Evolutionary conservation across 108 stramenopile species (phyloP).

Genomic region (Hondaea fermentalgiana): DNA sequence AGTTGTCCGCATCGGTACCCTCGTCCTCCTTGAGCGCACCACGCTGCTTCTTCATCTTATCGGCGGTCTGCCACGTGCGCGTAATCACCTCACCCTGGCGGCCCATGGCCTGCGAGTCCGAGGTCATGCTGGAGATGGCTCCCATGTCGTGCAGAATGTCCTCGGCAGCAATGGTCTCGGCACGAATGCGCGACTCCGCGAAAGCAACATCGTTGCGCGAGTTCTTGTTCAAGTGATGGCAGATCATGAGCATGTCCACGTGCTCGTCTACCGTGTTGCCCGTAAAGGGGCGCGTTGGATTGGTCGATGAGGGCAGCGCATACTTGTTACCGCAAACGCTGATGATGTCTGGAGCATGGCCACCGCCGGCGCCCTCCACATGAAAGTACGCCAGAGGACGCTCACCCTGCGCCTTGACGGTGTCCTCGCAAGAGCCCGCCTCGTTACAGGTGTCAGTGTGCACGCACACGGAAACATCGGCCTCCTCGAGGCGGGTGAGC

Average conservation of each 20-base stretch:
- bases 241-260: constrained; percentile 95
- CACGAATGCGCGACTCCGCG: constrained; percentile 79
- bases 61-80: constrained; percentile 93
- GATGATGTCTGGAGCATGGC: constrained; percentile 97
- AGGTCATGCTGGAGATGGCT: constrained; percentile 83
- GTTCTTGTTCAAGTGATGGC: constrained; percentile 67
- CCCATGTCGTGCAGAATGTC: constrained; percentile 95
- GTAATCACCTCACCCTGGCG: constrained; percentile 94
- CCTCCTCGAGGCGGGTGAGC: constrained; percentile 72
- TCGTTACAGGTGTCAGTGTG: constrained; percentile 98
- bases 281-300: constrained; percentile 91
- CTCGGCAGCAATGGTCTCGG: constrained; percentile 94
- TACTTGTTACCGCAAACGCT: constrained; percentile 76
- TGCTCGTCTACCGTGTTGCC: constrained; percentile 95
- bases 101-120: constrained; percentile 91
- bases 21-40: constrained; percentile 73
- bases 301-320: constrained; percentile 87
- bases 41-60: constrained; percentile 95
- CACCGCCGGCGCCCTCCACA: constrained; percentile 82
- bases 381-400: constrained; percentile 90
- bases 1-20: constrained; percentile 69
- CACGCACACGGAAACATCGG: constrained; percentile 87
- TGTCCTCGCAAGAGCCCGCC: constrained; percentile 80
- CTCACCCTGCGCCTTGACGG: constrained; percentile 84
- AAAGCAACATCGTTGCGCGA: not conserved